phyloP scores from a whole-genome alignment of 129 eudicot genomes.

The Flaveria linearis region DNA sequence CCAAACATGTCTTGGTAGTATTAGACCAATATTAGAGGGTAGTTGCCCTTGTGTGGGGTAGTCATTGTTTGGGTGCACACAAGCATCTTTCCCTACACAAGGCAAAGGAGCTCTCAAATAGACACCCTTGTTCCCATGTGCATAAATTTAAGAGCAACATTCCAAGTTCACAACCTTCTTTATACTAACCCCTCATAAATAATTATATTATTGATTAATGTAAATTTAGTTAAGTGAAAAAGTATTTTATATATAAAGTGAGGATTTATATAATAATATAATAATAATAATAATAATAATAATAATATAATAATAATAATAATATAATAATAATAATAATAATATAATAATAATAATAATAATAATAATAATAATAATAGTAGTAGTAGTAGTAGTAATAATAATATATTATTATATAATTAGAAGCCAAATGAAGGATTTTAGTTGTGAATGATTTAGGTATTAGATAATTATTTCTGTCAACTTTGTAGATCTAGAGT shows the following conservation, averaged over 20 bases:
- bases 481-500: not conserved
- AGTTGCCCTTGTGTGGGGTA: slow-evolving; percentile 60
- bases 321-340: not conserved
- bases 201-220: not conserved
- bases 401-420: not conserved
- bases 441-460: not conserved
- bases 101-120: slow-evolving; percentile 47
- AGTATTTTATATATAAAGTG: not conserved
- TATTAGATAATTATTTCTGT: not conserved
- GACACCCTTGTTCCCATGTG: slow-evolving; percentile 70
- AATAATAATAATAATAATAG: not conserved
- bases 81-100: slow-evolving; percentile 58
- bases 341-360: not conserved
- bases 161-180: slow-evolving; percentile 48
- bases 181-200: slow-evolving; percentile 3
- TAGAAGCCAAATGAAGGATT: not conserved
- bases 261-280: not conserved
- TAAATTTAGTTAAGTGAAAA: not conserved
- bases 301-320: not conserved
- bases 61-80: slow-evolving; percentile 53
- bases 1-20: slow-evolving; percentile 72
- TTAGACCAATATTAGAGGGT: slow-evolving; percentile 61
- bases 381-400: not conserved
- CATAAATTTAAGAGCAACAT: slow-evolving; percentile 58
- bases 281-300: not conserved